Evolutionary conservation across 345 rosid species (phyloP), one percentile per base, ranked within the genome.

Genomic region (Bruguiera parviflora): DNA sequence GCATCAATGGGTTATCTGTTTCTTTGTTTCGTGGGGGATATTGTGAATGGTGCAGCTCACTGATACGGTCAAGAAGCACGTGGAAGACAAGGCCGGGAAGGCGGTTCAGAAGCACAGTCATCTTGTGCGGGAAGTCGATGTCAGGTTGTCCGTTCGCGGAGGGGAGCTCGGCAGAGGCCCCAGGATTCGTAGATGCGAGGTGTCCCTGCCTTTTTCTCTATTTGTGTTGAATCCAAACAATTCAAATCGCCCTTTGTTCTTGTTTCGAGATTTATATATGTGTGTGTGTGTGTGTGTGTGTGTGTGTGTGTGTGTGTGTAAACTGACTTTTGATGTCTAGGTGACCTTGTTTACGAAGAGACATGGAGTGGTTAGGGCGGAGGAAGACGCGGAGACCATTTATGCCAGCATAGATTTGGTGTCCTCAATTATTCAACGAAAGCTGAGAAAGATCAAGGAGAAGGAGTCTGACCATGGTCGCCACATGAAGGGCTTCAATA

Each of bases 141-240:
- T 89, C 28, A 81, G 95, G 68, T 73, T 94, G 77, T 94, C 98
- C 29, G 84, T 86, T 51, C 77, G 97, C 19, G 98, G 98, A 4
- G 97, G 97, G 53, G 98, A 94, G 79, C 81, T 94, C 20, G 98
- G 98, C 47, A 91, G 80, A 83, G 98, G 98, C 49, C 97, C 96
- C 1, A 87, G 83, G 73, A 84, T 91, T 56, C 86, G 97, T 22
- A 79, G 95, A 80, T 94, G 97, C 53, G 97, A 94, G 97, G 98
- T 94, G 71, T 27, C 37, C 35, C 35, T 4, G 28, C 43, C 2
- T 22, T 55, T 28, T 43, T 53, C 60, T 35, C 8, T 4, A 27
- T 27, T 53, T 39, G 10, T 39, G 11, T 37, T 37, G 43, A 9
- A 7, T 8, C 0, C 15, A 39, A 39, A 2, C 47, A 39, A 39